A percentile compares a stretch with the other conserved stretches of the same genome.
Conservation (phyloP, 495 filamentous ascomycete species). For the Cercophora scortea region DNA sequence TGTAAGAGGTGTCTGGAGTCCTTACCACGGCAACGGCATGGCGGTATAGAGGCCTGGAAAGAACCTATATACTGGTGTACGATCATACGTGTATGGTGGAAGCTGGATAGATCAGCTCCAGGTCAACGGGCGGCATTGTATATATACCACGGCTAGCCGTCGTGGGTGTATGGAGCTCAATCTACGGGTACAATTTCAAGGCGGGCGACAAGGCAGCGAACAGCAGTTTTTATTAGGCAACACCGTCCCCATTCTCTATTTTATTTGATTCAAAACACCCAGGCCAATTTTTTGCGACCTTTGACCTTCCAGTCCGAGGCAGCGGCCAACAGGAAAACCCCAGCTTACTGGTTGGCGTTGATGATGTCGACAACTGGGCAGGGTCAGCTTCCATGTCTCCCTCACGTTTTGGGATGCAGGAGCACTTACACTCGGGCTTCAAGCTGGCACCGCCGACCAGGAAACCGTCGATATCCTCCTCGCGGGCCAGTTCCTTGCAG, state of each 20-base stretch:
- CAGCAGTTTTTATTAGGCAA: not conserved
- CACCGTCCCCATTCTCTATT: not conserved
- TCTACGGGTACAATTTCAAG: not conserved
- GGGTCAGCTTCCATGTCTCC: no score
- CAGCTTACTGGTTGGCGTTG: conserved; percentile 42
- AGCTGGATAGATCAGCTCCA: not conserved
- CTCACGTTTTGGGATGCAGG: no score
- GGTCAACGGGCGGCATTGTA: not conserved
- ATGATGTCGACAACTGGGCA: conserved; percentile 51
- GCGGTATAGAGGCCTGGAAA: conserved; percentile 20
- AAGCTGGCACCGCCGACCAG: conserved; percentile 95
- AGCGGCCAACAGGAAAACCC: not conserved
- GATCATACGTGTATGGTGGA: conserved; percentile 2
- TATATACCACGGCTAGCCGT: not conserved
- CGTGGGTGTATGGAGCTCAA: not conserved
- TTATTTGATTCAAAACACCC: not conserved
- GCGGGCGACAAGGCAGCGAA: not conserved
- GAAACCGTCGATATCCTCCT: conserved; percentile 96
- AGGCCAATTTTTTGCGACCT: not conserved
- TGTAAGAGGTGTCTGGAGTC: conserved; percentile 91
- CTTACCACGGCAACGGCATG: conserved; percentile 67
- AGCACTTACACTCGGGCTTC: conserved; percentile 87
- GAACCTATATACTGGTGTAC: not conserved
- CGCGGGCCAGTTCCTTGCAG: conserved; percentile 82
- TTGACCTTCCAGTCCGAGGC: not conserved